Percentiles rank a stretch among this genome's conserved stretches.
Evolutionary conservation across 176 grass and related monocot species (phyloP).

Genomic region (Oryza nivara): DNA sequence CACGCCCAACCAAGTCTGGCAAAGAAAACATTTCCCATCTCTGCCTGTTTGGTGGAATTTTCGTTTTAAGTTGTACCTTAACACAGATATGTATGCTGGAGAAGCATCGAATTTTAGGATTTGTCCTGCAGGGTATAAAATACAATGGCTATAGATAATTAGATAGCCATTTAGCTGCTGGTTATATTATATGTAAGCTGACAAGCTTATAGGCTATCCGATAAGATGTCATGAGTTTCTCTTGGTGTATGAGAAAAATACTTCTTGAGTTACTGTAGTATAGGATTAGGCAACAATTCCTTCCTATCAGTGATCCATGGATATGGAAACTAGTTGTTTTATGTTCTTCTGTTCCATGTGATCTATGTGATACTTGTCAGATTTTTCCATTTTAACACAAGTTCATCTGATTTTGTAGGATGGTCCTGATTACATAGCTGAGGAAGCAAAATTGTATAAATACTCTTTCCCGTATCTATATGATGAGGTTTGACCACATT

Average conservation of each 20-base stretch:
- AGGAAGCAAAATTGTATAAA: slow-evolving; percentile 76
- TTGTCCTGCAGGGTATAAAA: background rate
- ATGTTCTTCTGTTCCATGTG: background rate
- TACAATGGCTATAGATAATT: background rate
- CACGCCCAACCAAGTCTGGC: background rate
- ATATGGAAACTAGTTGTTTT: background rate
- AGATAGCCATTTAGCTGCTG: background rate
- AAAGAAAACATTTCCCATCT: background rate
- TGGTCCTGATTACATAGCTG: slow-evolving; percentile 75
- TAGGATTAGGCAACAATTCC: background rate
- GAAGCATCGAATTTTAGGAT: background rate
- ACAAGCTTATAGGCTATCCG: background rate
- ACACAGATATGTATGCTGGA: background rate
- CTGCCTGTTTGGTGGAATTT: background rate
- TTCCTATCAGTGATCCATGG: background rate
- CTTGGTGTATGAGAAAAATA: background rate
- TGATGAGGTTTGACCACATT: slow-evolving; percentile 60
- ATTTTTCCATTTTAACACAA: slow-evolving; percentile 20
- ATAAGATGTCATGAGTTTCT: background rate
- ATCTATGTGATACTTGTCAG: background rate
- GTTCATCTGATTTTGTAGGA: slow-evolving; percentile 53
- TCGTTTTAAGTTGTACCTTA: background rate
- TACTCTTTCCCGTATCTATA: slow-evolving; percentile 91
- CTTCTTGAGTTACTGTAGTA: background rate
- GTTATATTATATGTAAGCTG: background rate